phyloP scores from a whole-genome alignment of 176 grass and related monocot genomes.

The Rhynchospora breviuscula region DNA sequence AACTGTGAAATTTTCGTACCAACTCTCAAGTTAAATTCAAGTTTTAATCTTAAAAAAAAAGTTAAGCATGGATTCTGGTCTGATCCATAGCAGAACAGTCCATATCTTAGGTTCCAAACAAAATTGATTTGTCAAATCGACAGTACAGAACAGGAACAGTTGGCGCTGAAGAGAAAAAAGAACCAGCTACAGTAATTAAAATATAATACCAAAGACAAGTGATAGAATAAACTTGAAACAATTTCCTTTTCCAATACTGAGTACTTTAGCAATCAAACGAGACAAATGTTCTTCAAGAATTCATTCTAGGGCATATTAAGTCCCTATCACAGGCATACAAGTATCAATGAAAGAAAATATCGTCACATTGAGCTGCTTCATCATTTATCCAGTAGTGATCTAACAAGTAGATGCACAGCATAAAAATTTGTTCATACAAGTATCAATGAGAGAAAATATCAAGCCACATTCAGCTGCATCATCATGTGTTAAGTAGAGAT shows the following conservation, averaged over 20 bases:
- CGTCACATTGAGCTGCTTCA: too few relatives aligned
- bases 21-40: too few relatives aligned
- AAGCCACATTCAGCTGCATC: background rate
- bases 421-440: background rate
- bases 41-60: background rate
- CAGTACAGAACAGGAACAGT: background rate
- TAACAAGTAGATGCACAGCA: background rate
- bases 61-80: background rate
- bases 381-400: too few relatives aligned
- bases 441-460: background rate
- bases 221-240: too few relatives aligned
- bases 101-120: background rate
- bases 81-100: too few relatives aligned
- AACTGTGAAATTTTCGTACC: too few relatives aligned
- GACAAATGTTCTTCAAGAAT: background rate
- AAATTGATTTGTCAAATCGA: background rate
- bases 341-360: too few relatives aligned
- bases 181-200: background rate
- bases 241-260: background rate
- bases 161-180: background rate
- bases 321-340: background rate
- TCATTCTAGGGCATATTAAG: background rate
- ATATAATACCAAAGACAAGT: too few relatives aligned
- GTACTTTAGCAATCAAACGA: background rate
- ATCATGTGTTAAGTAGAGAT: background rate